Conservation (phyloP, 768 basidiomycete species). For the Tubosaeta sp. region DNA sequence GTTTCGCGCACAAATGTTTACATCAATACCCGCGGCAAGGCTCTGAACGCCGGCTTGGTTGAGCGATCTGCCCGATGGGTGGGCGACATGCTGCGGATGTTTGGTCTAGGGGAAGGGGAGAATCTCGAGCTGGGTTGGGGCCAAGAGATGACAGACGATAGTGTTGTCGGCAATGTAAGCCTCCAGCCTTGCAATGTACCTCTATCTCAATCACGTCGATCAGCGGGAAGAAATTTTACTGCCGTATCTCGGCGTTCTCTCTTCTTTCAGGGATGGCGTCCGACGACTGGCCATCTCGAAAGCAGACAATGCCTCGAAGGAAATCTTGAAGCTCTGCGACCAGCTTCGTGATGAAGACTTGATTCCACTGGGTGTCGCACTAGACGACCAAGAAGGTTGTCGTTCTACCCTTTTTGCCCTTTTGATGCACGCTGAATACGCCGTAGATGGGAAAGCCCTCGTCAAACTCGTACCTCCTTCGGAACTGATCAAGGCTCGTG, state of each 20-base stretch:
- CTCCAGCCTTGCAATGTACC: slow-evolving; percentile 13
- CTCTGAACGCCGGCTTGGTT: slow-evolving; percentile 59
- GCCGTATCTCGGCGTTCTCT: slow-evolving; percentile 83
- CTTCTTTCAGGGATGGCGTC: slow-evolving; percentile 88
- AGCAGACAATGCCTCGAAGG: slow-evolving; percentile 59
- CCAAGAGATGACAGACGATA: slow-evolving; percentile 44
- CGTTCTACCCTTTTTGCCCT: slow-evolving; percentile 1
- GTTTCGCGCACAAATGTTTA: slow-evolving; percentile 87
- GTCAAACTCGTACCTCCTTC: slow-evolving; percentile 87
- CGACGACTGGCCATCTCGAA: slow-evolving; percentile 76
- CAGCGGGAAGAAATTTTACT: slow-evolving; percentile 83
- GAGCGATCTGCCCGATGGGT: slow-evolving; percentile 65
- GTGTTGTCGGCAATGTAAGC: slow-evolving; percentile 41
- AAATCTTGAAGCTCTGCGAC: slow-evolving; percentile 86
- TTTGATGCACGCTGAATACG: not conserved
- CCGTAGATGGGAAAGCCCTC: slow-evolving; percentile 85
- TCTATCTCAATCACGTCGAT: not conserved
- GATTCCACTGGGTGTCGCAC: slow-evolving; percentile 89
- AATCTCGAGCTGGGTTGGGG: slow-evolving; percentile 83
- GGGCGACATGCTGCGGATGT: slow-evolving; percentile 69
- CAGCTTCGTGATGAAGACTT: slow-evolving; percentile 85
- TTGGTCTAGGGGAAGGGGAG: slow-evolving; percentile 74
- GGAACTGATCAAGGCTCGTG: slow-evolving; percentile 76
- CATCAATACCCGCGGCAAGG: slow-evolving; percentile 61
- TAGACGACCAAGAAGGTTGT: slow-evolving; percentile 93